Base-by-base conservation (phyloP, 805 yeast species). In the Aciculoconidium aculeatum region DNA sequence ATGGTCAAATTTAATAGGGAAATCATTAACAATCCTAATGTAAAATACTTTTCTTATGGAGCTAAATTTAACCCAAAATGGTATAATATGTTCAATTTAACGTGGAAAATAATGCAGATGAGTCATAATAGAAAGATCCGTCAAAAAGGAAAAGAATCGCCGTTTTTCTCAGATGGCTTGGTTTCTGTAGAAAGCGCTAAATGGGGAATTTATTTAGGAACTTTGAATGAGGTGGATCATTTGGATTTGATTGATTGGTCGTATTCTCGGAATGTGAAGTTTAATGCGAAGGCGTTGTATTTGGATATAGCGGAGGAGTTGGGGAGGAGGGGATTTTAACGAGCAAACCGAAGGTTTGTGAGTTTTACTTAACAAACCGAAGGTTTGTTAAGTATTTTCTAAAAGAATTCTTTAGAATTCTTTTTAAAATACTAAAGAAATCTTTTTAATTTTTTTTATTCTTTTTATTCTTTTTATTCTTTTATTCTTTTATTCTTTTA, bases 161-260 rank as follows among this genome's bases (percentile, higher is more conserved):
- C n/a, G n/a, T n/a, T n/a, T n/a, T n/a, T n/a, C n/a, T n/a, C n/a
- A n/a, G 96, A 87, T 56, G 96, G 96, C 0, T 55, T 88, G 61
- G 94, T 87, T 2, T 79, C 90, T 37, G 80, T 85, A 2, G 58
- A 65, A 21, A 81, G 92, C 35, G 62, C 94, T 1, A 72, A 70
- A 44, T 87, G 96, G 95, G 96, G 96, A 0, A 58, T 74, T 25
- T 84, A 82, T 53, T 49, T 77, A 40, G 96, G 96, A 0, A 82
- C 92, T 0, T 51, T 88, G 19, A 74, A 74, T 22, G 70, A 77
- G 39, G 85, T 81, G 3, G 95, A 87, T 54, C 96, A 87, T 55
- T 60, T 85, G 36, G 95, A 88, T 51, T 58, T 86, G 35, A 84
- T 87, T 28, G 88, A 87, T 48, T 80, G 95, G 94, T 71, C 78